Conservation (phyloP, 768 basidiomycete genomes). For the Cystofilobasidium ferigula region DNA sequence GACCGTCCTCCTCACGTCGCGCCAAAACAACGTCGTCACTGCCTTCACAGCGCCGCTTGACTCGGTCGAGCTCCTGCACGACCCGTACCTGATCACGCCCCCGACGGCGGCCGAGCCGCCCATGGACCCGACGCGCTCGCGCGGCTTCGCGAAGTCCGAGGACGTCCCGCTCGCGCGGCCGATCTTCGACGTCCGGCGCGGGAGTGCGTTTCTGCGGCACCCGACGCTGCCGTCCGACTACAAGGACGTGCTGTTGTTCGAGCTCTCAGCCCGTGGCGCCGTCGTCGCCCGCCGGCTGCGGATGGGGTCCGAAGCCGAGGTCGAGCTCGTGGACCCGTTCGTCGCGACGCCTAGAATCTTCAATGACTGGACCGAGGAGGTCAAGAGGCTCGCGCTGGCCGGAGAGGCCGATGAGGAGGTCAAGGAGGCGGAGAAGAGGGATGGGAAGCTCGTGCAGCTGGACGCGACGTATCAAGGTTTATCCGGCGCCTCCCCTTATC, state of each 20-base stretch:
- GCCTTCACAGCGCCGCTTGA: conserved; percentile 8
- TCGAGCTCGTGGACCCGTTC: background rate
- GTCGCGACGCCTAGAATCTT: background rate
- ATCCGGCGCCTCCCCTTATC: background rate
- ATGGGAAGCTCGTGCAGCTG: conserved; percentile 3
- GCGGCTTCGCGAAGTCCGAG: conserved; percentile 30
- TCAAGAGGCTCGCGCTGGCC: background rate
- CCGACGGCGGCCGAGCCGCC: background rate
- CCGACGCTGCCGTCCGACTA: conserved; percentile 14
- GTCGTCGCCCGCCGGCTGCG: conserved; percentile 9
- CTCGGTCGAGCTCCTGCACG: conserved; percentile 4
- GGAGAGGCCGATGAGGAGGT: background rate
- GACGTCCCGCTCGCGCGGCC: conserved; percentile 24
- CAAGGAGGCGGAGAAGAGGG: background rate
- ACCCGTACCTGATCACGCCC: conserved; percentile 8
- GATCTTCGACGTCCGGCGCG: conserved; percentile 15
- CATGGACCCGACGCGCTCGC: background rate
- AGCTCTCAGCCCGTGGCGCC: conserved; percentile 3
- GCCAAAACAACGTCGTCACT: conserved; percentile 4
- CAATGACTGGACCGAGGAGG: background rate
- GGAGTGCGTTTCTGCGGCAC: conserved; percentile 9
- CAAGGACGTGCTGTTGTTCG: conserved; percentile 6
- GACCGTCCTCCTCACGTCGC: conserved; percentile 18
- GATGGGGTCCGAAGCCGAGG: background rate
- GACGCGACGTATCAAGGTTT: conserved; percentile 8